These are phyloP conservation scores for Fusarium verrucosum DNA, from an alignment of 2,329 filamentous ascomycete genomes.

Conservation along the genomic window DNA sequence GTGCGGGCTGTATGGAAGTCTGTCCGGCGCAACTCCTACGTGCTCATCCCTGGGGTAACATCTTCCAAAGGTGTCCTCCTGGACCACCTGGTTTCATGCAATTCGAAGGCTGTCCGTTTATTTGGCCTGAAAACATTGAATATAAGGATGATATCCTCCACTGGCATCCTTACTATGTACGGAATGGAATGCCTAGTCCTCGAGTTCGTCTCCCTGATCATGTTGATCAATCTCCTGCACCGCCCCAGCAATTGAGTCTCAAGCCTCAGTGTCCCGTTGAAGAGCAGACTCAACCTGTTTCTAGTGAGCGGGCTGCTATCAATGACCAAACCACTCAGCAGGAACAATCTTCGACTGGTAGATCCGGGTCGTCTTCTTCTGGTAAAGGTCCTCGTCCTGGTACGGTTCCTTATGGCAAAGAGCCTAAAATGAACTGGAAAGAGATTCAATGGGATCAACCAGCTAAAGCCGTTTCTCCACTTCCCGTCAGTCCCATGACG, in stretches of 20 bases:
- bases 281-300: not conserved
- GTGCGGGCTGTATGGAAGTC: conserved; percentile 15
- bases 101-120: not conserved
- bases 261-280: not conserved
- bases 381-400: not conserved
- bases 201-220: not conserved
- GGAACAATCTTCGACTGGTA: not conserved
- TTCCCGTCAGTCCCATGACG: not conserved
- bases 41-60: conserved; percentile 1
- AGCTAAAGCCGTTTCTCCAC: not conserved
- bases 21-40: conserved; percentile 1
- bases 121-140: not conserved
- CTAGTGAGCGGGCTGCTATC: not conserved
- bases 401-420: not conserved
- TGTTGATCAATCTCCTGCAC: not conserved
- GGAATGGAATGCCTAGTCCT: not conserved
- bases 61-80: not conserved
- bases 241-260: not conserved
- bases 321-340: not conserved
- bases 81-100: not conserved
- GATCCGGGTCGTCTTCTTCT: not conserved
- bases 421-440: conserved; percentile 1
- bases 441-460: not conserved
- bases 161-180: conserved; percentile 9
- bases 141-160: not conserved